phyloP scores from a whole-genome alignment of 306 rosid species.

The Prunus salicina region DNA sequence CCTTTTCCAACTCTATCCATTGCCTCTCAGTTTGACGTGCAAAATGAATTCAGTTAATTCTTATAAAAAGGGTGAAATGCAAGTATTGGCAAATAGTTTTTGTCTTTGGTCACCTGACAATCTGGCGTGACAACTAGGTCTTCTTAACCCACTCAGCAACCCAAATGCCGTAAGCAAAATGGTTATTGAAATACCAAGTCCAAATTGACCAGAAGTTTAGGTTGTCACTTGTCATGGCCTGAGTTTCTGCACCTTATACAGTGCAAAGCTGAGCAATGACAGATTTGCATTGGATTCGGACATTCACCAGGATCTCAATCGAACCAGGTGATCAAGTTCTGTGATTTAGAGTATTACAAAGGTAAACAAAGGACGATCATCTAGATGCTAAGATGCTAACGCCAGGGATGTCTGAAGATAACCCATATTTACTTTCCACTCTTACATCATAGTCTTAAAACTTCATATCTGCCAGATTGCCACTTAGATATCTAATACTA shows the following conservation, averaged over 20 bases:
- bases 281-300: not conserved
- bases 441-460: not conserved
- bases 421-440: not conserved
- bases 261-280: not conserved
- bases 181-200: not conserved
- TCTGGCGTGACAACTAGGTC: not conserved
- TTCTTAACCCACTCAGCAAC: not conserved
- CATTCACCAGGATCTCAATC: not conserved
- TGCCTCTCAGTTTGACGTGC: not conserved
- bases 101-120: not conserved
- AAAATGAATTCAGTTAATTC: not conserved
- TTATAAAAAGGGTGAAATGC: not conserved
- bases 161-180: not conserved
- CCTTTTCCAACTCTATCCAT: not conserved
- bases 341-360: not conserved
- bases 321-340: not conserved
- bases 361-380: not conserved
- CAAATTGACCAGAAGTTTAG: not conserved
- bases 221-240: not conserved
- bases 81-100: not conserved
- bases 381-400: not conserved
- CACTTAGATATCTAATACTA: not conserved
- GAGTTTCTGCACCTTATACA: not conserved
- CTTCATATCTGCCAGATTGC: not conserved
- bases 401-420: not conserved